These are phyloP conservation scores for Annona squamosa DNA, from an alignment of 164 flowering plant species.

Conservation along the genomic window DNA sequence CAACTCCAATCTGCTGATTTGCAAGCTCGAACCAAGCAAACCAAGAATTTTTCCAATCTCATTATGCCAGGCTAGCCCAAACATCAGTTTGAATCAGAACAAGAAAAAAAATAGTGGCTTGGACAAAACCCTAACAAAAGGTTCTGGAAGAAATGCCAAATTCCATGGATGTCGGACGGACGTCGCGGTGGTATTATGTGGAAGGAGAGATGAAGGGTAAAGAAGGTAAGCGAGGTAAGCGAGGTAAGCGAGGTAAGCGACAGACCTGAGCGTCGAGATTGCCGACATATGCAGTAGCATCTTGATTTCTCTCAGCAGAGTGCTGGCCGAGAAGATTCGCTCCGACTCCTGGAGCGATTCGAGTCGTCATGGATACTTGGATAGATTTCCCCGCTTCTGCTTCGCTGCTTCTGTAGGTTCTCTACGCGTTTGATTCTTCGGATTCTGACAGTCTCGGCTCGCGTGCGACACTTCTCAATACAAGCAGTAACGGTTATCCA, in stretches of 20 bases:
- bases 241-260: neutral
- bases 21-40: no score
- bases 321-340: conserved; percentile 98
- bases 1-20: no score
- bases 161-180: neutral
- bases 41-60: no score
- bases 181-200: neutral
- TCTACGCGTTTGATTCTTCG: no score
- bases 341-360: conserved; percentile 98
- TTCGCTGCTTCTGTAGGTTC: neutral
- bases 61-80: neutral
- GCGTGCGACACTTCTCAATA: no score
- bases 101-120: neutral
- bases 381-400: neutral
- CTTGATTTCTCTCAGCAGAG: conserved; percentile 96
- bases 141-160: neutral
- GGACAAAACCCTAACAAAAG: neutral
- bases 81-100: neutral
- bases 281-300: conserved; percentile 97
- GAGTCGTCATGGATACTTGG: conserved; percentile 34
- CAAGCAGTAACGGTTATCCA: no score
- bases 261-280: conserved; percentile 92
- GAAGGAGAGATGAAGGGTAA: neutral
- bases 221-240: neutral
- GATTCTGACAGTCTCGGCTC: no score